Evolutionary conservation across 108 stramenopile genomes (phyloP).

Genomic region (Asterionellopsis glacialis): DNA sequence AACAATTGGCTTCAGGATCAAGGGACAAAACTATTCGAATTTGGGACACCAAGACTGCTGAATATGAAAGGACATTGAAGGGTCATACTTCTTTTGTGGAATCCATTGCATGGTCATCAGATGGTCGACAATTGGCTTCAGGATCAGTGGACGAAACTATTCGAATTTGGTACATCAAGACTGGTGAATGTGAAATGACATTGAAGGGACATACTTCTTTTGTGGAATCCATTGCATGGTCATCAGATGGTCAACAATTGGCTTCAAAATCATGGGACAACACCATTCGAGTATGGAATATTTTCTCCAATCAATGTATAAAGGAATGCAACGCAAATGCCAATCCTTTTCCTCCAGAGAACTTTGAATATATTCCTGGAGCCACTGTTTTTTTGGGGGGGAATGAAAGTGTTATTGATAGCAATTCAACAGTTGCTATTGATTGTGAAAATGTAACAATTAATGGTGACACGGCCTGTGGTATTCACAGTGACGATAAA

Average conservation of each 20-base stretch:
- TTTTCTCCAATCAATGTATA: neutral
- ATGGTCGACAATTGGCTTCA: neutral
- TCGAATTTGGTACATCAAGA: neutral
- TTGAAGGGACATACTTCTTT: neutral
- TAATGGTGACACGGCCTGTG: too few relatives aligned
- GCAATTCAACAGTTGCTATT: too few relatives aligned
- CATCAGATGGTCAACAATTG: neutral
- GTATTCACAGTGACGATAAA: too few relatives aligned
- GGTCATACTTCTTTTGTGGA: neutral
- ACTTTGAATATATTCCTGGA: too few relatives aligned
- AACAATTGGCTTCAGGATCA: neutral
- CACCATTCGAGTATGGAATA: conserved; percentile 1
- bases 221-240: neutral
- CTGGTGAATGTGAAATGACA: neutral
- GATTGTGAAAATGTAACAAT: too few relatives aligned
- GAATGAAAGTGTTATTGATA: too few relatives aligned
- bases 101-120: neutral
- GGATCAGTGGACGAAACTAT: neutral
- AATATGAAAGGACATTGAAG: neutral
- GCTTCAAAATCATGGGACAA: neutral
- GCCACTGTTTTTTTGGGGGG: too few relatives aligned
- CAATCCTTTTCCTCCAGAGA: too few relatives aligned
- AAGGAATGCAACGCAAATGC: too few relatives aligned
- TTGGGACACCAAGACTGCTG: neutral
- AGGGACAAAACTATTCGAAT: neutral